Base-by-base conservation (phyloP, 371 early-diverging fungal genomes). In the Batkoa obscura region DNA sequence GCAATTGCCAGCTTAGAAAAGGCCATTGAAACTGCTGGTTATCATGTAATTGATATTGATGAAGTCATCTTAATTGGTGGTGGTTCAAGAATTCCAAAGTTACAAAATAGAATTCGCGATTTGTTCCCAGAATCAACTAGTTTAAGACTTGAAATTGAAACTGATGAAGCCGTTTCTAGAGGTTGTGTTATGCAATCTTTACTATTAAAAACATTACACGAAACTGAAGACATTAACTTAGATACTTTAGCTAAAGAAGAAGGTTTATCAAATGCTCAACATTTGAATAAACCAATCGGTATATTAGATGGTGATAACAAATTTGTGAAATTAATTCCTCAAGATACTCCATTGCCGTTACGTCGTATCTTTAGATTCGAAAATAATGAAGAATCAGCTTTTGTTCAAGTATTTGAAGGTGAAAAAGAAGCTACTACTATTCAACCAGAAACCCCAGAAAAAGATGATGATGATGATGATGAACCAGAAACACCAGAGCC, bases 131-230 rank as follows among this genome's bases (percentile, higher is more conserved):
- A 74, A 68, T 70, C 81, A 49, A 85, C 91, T 64, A 72, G 79
- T 66, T 70, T 91, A 60, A 77, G 85, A 58, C 63, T 66, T 47
- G 80, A 82, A 15, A 68, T 76, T 33, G 84, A 85, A 65, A 81
- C 94, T 50, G 99, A 99, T 68, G 98, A 98, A 71, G 90, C 93
- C 54, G 88, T 98, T 60, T 88, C 99, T 32, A 83, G 86, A 68
- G 99, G 99, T 58, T 98, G 98, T 70, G 98, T 98, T 39, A 86
- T 90, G 59, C 99, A 97, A 75, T 94, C 84, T 34, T 70, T 79
- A 32, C 69, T 85, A 58, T 66, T 84, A 47, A 6, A 39, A 46
- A 43, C 49, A 36, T 31, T 57, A 3, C 37, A 57, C 31, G 49
- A 39, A 10, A 42, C 31, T 36, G 48, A 47, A 36, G 50, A 39